Evolutionary conservation across 164 flowering plant genomes (phyloP).

Genomic region (Aristolochia californica): DNA sequence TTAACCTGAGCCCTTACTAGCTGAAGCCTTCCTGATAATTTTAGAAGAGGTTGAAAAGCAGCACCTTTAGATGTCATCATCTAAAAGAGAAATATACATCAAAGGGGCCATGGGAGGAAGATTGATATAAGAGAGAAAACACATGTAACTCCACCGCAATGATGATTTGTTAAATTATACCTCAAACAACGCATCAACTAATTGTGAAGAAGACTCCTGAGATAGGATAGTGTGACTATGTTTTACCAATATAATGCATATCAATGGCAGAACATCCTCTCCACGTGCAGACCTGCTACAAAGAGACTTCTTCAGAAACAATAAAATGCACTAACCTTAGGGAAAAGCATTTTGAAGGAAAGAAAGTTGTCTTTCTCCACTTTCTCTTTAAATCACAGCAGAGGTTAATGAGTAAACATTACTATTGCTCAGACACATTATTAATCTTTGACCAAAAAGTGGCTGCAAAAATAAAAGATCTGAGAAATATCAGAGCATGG

Average conservation of each 20-base stretch:
- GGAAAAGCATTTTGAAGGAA: no score
- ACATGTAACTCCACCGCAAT: neutral
- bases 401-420: no score
- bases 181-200: conserved; percentile 53
- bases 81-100: conserved; percentile 25
- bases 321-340: no score
- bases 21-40: conserved; percentile 74
- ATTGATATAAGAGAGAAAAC: no score
- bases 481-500: neutral
- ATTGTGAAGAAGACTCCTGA: conserved; percentile 30
- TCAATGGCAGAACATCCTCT: conserved; percentile 68
- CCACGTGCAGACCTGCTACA: conserved; percentile 45
- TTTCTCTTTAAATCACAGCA: no score
- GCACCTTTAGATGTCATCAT: conserved; percentile 41
- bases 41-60: conserved; percentile 48
- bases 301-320: neutral
- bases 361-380: no score
- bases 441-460: neutral
- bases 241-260: conserved; percentile 44
- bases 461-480: neutral
- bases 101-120: no score
- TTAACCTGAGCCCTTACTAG: conserved; percentile 70
- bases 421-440: no score
- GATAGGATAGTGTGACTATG: conserved; percentile 38
- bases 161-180: conserved; percentile 19